A percentile compares a stretch with the other conserved stretches of the same genome.
These are phyloP conservation scores for Pulveroboletus sp. DNA, from an alignment of 768 basidiomycete genomes.

Conservation along the genomic window DNA sequence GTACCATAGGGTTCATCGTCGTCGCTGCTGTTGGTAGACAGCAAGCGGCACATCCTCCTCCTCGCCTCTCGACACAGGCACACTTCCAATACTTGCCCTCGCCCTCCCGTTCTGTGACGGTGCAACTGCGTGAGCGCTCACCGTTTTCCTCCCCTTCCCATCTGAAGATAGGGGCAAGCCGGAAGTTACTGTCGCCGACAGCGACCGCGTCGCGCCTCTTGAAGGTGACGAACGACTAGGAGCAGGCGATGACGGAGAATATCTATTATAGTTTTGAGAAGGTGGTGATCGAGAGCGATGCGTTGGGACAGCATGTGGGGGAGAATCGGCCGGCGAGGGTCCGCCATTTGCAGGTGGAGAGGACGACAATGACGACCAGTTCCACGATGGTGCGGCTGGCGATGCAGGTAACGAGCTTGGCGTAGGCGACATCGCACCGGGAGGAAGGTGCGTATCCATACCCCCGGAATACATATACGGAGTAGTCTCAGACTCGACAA, in stretches of 20 bases:
- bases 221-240: conserved; percentile 22
- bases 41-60: conserved; percentile 82
- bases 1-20: conserved; percentile 35
- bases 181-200: conserved; percentile 59
- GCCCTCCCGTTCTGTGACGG: conserved; percentile 35
- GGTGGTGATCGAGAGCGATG: conserved; percentile 57
- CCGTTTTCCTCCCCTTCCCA: conserved; percentile 58
- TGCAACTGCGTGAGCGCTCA: conserved; percentile 58
- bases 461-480: conserved; percentile 22
- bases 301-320: conserved; percentile 27
- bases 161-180: conserved; percentile 35
- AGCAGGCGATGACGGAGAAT: conserved; percentile 29
- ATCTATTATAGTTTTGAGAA: conserved; percentile 34
- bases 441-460: conserved; percentile 44
- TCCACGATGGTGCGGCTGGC: conserved; percentile 21
- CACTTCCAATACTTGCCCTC: conserved; percentile 36
- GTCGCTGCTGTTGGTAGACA: conserved; percentile 71
- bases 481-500: conserved; percentile 28
- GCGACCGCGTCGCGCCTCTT: conserved; percentile 58
- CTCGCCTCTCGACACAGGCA: conserved; percentile 37
- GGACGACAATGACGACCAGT: conserved; percentile 29
- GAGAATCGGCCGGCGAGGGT: conserved; percentile 14
- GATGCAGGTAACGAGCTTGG: conserved; percentile 19
- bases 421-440: conserved; percentile 52
- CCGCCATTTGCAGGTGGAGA: conserved; percentile 28